Evolutionary conservation across 2,329 filamentous ascomycete genomes (phyloP).

Genomic region (Sporothrix inflata): DNA sequence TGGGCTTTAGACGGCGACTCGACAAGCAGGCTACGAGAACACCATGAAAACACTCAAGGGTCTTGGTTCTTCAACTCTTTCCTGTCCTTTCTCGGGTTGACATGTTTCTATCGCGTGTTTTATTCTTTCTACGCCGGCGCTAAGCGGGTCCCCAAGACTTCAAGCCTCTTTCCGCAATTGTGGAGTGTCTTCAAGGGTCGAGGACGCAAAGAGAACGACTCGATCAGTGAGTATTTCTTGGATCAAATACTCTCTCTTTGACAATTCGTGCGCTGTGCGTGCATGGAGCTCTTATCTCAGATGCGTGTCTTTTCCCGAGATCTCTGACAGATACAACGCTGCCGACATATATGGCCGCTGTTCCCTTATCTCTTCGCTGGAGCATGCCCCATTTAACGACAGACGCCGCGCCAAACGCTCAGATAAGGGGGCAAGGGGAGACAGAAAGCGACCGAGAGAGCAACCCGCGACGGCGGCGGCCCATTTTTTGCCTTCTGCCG

Average conservation of each 20-base stretch:
- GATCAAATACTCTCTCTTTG: too few species aligned
- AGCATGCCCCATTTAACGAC: background rate
- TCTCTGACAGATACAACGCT: background rate
- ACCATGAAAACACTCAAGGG: background rate
- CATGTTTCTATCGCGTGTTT: conserved; percentile 20
- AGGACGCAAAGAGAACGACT: background rate
- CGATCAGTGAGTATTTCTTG: background rate
- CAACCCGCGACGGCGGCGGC: background rate
- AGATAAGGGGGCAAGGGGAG: background rate
- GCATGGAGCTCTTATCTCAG: background rate
- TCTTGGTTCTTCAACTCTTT: background rate
- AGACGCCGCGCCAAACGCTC: conserved; percentile 9
- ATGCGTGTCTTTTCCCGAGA: background rate
- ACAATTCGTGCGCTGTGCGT: background rate
- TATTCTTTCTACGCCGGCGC: background rate
- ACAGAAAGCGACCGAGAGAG: background rate
- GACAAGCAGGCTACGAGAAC: background rate
- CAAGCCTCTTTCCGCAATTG: conserved; percentile 6
- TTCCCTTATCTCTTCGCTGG: conserved; percentile 14
- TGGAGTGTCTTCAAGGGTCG: background rate
- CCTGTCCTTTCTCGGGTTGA: background rate
- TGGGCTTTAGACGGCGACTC: background rate
- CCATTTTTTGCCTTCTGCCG: background rate
- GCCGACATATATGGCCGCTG: background rate
- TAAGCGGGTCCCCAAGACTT: background rate